Evolutionary conservation across 805 yeast species (phyloP), one percentile per base, ranked within the genome.

Genomic region (Blastobotrys robertii): DNA sequence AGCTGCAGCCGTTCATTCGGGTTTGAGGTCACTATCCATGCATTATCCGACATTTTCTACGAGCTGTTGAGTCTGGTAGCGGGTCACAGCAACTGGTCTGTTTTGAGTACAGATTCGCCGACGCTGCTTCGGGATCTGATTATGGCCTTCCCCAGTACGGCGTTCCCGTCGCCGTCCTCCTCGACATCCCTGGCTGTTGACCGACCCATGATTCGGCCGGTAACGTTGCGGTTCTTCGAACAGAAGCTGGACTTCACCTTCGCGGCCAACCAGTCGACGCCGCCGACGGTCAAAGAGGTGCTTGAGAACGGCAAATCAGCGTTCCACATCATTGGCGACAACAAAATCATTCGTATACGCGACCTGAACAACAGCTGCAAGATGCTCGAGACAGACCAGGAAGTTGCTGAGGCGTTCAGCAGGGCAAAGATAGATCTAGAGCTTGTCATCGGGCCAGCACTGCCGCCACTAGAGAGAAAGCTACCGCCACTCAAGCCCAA

Each of bases 211-310:
- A 37, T 47, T 43, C 49, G 58, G 30, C 52, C 56, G 12, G 64
- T 60, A 25, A 59, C 63, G 12, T 46, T 64, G 11, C 48, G 57
- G 30, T 63, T 51, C 45, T 49, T 50, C 50, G 51, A 49, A 42
- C 47, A 50, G 35, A 44, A 44, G 22, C 71, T 87, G 42, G 73
- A 78, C 37, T 81, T 88, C 54, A 72, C 76, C 2, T 88, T 73
- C 59, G 76, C 83, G 10, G 69, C 77, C 3, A 60, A 69, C 38
- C 74, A 77, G 49, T 75, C 81, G 37, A 81, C 94, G 0, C 81
- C 94, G 5, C 97, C 97, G 2, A 80, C 92, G 0, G 64, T 79
- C 33, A 55, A 71, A 25, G 97, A 88, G 60, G 63, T 88, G n/a
- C 53, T 86, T 9, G 84, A 82, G 44, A 87, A 86, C 57, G 86